Evolutionary conservation across 306 rosid species (phyloP).

Genomic region (Gastrolobium bilobum): DNA sequence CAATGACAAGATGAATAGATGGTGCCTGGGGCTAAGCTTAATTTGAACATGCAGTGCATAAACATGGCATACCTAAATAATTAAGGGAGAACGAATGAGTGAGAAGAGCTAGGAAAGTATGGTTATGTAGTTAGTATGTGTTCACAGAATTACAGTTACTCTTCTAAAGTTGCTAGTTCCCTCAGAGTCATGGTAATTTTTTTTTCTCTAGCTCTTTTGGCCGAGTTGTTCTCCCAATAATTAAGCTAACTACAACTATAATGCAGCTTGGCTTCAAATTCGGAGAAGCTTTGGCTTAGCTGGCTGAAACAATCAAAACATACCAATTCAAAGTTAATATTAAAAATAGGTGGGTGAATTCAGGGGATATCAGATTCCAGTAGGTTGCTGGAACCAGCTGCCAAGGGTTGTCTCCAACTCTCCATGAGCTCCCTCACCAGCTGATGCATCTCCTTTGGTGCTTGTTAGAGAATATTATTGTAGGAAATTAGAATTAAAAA

Average conservation of each 20-base stretch:
- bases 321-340: neutral
- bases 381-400: neutral
- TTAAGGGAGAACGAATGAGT: neutral
- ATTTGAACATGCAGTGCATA: neutral
- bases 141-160: neutral
- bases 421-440: no score
- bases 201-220: neutral
- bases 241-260: neutral
- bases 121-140: neutral
- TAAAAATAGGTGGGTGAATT: neutral
- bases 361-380: neutral
- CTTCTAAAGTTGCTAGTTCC: neutral
- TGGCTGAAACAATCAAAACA: neutral
- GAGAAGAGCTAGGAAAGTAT: constrained; percentile 26
- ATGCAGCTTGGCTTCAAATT: constrained; percentile 12
- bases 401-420: neutral
- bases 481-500: no score
- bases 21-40: constrained; percentile 5
- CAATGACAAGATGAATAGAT: constrained; percentile 18
- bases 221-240: neutral
- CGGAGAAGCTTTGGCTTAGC: constrained; percentile 4
- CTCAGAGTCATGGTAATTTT: neutral
- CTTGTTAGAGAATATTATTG: no score
- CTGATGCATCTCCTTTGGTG: no score
- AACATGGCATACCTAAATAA: constrained; percentile 1